Percentiles rank a stretch among this genome's conserved stretches.
These are phyloP conservation scores for Albophoma yamanashiensis DNA, from an alignment of 2,329 filamentous ascomycete genomes.

Conservation along the genomic window DNA sequence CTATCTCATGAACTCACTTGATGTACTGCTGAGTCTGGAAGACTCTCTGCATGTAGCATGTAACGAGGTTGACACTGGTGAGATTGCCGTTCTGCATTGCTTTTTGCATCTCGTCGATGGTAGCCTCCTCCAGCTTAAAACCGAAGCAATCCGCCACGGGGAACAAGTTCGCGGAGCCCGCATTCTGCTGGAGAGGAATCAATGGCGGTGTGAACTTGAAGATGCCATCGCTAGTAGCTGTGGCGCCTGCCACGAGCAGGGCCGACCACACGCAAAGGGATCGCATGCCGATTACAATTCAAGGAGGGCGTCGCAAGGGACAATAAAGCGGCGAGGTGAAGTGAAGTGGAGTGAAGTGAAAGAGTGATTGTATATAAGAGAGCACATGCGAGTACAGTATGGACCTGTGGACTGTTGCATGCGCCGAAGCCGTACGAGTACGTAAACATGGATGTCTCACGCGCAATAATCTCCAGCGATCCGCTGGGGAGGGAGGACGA, in stretches of 20 bases:
- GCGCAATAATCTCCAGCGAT: neutral
- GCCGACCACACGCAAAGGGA: constrained; percentile 1
- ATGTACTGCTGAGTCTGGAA: constrained; percentile 55
- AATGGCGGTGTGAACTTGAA: constrained; percentile 16
- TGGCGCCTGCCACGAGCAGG: neutral
- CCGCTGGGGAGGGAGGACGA: neutral
- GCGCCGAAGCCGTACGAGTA: neutral
- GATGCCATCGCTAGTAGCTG: constrained; percentile 4
- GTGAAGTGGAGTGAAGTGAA: neutral
- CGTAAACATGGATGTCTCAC: neutral
- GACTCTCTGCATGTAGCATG: constrained; percentile 52
- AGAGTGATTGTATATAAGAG: neutral
- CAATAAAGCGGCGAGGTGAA: neutral
- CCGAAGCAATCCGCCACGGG: constrained; percentile 52
- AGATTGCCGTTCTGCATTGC: constrained; percentile 43
- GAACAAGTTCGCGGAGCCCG: constrained; percentile 33
- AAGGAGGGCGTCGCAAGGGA: neutral
- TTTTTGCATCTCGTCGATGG: constrained; percentile 55
- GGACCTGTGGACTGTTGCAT: neutral
- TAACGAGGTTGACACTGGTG: constrained; percentile 45
- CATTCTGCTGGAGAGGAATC: constrained; percentile 24
- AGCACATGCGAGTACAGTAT: neutral
- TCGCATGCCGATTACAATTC: neutral
- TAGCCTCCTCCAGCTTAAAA: constrained; percentile 56
- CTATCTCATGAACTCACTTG: constrained; percentile 32